Base-by-base conservation (phyloP, 306 rosid genomes). In the Acacia acuminata region DNA sequence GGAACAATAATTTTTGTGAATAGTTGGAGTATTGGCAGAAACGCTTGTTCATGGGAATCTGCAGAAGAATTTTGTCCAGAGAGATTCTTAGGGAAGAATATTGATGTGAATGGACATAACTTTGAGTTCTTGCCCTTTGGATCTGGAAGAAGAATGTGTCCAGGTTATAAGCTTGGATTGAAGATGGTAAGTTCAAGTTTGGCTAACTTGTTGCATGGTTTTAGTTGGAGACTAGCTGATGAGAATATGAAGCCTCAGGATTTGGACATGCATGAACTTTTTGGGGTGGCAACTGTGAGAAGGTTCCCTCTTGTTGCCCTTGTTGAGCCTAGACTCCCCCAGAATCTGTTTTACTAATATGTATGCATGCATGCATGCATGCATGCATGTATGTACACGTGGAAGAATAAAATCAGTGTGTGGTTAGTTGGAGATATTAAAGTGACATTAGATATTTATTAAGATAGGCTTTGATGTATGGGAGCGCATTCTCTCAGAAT, bases 141-240 rank as follows among this genome's bases (percentile, higher is more conserved):
- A 1, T 70, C 75, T 5, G 75, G 75, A 7, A 70, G 75, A 43
- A 70, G 75, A 53, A 70, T 70, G 55, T 70, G 75, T 44, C 75
- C 75, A 10, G 75, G 36, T 4, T 70, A 70, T 43, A 70, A 25
- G 53, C 36, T 42, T 70, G 75, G 75, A 6, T 25, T 70, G 53
- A 70, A 70, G 75, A 70, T 69, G 73, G 47, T 69, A 1, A 10
- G 50, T 5, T 40, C 50, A 38, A 20, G 50, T 24, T 40, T 69
- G 51, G 75, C 75, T 19, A 70, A 43, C 2, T 70, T 70, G 75
- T 70, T 70, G 75, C 75, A 70, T 70, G 75, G 53, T 3, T 70
- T 42, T 16, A 70, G 8, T 70, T 70, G 55, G 75, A 43, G 53
- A 22, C 16, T 70, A 0, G 20, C 20, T 51, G n/a, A 17, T 27